These are phyloP conservation scores for Tulasnella calospora DNA, from an alignment of 768 basidiomycete genomes.

Conservation along the genomic window DNA sequence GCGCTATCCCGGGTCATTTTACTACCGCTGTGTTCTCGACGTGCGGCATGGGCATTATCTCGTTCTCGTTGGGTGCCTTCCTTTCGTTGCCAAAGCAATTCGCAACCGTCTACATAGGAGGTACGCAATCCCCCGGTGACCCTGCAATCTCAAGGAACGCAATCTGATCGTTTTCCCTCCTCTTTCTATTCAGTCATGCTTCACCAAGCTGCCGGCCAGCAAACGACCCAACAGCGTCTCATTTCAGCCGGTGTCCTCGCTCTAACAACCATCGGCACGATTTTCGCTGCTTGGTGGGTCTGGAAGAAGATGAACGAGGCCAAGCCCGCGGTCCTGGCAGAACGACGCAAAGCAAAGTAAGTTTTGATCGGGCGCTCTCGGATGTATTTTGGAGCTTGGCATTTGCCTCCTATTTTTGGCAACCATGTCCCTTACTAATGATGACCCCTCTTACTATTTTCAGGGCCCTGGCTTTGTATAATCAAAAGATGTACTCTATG, in stretches of 20 bases:
- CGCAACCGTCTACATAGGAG: constrained; percentile 85
- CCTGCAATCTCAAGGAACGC: background rate
- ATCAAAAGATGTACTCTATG: constrained; percentile 7
- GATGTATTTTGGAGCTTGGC: background rate
- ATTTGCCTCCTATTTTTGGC: background rate
- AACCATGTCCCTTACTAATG: too few relatives aligned
- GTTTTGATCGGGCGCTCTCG: background rate
- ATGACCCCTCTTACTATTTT: background rate
- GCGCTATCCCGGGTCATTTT: constrained; percentile 86
- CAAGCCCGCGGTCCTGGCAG: constrained; percentile 27
- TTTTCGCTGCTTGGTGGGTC: constrained; percentile 81
- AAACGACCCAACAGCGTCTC: constrained; percentile 49
- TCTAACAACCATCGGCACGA: constrained; percentile 64
- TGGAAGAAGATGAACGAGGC: constrained; percentile 52
- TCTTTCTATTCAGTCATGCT: constrained; percentile 33
- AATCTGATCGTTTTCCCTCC: background rate
- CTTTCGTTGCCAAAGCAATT: constrained; percentile 88
- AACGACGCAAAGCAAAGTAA: constrained; percentile 20
- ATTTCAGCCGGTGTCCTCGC: constrained; percentile 65
- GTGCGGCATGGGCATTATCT: constrained; percentile 77
- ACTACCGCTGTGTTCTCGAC: constrained; percentile 85
- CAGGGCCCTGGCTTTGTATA: constrained; percentile 12
- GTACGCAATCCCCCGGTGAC: constrained; percentile 51
- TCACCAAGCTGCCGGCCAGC: constrained; percentile 35
- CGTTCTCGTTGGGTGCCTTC: constrained; percentile 73